Base-by-base conservation (phyloP, 2,329 filamentous ascomycete species). In the Malbranchea zuffiana region DNA sequence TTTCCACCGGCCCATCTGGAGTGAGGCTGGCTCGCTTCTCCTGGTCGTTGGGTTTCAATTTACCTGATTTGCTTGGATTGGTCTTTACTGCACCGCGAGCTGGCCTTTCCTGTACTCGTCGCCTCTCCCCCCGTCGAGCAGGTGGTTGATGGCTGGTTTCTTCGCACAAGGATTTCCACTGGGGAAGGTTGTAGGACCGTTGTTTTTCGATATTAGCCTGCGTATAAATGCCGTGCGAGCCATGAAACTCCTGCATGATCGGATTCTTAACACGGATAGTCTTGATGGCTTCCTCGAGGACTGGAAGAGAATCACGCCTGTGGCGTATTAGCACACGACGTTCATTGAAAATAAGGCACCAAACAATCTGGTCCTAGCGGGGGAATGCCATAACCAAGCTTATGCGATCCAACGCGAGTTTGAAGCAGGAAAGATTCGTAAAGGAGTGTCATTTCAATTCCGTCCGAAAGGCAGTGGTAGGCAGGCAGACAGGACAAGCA, bases 171-270 rank as follows among this genome's bases (percentile, higher is more conserved):
- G 83, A 75, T 48, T 86, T 84, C 90, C 90, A 98, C 60, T 98
- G 87, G 1, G 88, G 88, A 3, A 98, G 69, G 50, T 95, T 98
- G 66, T 98, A 98, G 10, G 86, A 86, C 56, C 90, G 75, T 57
- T 92, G 85, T 62, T 95, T 92, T 52, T 96, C 79, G 42, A 98
- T 87, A 55, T 98, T 98, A 53, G 90, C 84, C 59, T 98, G 90
- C 23, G 88, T 88, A 57, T 95, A 98, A 39, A 84, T 92, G 39
- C 90, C 92, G 55, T 88, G 85, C 35, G 83, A 85, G 27, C 90
- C 90, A 69, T 92, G 88, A 51, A 98, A 98, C 52, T 98, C 90
- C 60, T 98, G 90, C 55, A 86, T 94, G 57, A 98, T 96, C 3
- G 90, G 90, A 47, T 98, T 92, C 61, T 88, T 88, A 53, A 98